Conservation (phyloP, 2,329 filamentous ascomycete genomes). For the Aureobasidium sp. region DNA sequence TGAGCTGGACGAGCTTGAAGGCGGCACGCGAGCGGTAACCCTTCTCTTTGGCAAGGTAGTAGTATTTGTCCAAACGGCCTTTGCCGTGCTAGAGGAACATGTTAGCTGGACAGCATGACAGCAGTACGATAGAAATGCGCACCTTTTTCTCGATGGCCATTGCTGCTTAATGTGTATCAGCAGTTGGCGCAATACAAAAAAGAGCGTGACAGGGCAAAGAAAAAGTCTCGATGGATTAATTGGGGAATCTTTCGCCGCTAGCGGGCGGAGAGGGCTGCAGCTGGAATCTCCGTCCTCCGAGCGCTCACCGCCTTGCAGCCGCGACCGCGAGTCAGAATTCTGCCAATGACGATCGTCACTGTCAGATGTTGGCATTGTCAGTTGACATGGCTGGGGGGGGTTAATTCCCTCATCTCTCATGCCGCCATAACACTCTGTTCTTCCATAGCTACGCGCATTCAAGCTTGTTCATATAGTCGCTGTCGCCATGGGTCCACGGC, state of each 20-base stretch:
- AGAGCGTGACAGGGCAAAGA: not conserved
- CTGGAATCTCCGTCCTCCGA: not conserved
- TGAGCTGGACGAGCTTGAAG: conserved; percentile 96
- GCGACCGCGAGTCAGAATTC: not conserved
- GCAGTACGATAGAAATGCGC: conserved; percentile 17
- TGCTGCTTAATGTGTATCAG: conserved; percentile 19
- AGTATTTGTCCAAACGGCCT: conserved; percentile 98
- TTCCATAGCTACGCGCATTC: not conserved
- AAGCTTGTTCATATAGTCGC: not conserved
- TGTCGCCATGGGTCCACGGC: conserved; percentile 19
- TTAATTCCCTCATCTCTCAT: not conserved
- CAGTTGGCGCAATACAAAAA: not conserved
- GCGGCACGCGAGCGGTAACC: conserved; percentile 92
- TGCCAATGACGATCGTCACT: not conserved
- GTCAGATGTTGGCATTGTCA: conserved; percentile 9
- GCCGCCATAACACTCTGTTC: not conserved
- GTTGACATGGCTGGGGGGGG: not conserved
- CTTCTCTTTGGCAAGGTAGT: conserved; percentile 96
- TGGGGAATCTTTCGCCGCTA: conserved; percentile 6
- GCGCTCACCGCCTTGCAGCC: not conserved
- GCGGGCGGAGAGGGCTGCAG: not conserved
- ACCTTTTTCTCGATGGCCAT: conserved; percentile 98
- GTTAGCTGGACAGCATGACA: conserved; percentile 2
- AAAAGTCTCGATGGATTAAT: conserved; percentile 4
- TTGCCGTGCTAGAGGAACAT: conserved; percentile 63